These are phyloP conservation scores for Pelagomonas calceolata DNA, from an alignment of 108 stramenopile species.

Conservation along the genomic window DNA sequence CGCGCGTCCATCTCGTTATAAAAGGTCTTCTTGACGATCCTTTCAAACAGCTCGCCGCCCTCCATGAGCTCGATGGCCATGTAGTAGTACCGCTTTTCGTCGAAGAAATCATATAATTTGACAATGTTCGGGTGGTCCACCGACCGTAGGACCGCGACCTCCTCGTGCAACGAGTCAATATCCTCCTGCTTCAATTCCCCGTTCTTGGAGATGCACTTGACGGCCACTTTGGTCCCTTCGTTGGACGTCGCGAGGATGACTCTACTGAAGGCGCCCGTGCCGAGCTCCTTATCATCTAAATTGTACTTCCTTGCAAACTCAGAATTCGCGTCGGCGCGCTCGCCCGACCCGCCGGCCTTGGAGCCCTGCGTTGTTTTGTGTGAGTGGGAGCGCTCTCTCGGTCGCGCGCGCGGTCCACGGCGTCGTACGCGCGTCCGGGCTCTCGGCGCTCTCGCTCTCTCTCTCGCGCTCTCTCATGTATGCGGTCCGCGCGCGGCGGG, in stretches of 20 bases:
- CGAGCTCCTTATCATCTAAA: too few species aligned
- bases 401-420: too few species aligned
- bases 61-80: slow-evolving; percentile 62
- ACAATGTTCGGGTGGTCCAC: slow-evolving; percentile 82
- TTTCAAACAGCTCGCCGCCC: slow-evolving; percentile 71
- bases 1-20: slow-evolving; percentile 91
- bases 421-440: too few species aligned
- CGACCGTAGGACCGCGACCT: slow-evolving; percentile 1
- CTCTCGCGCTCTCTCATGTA: too few species aligned
- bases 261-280: background rate
- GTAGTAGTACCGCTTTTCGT: slow-evolving; percentile 69
- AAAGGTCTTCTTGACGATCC: slow-evolving; percentile 77
- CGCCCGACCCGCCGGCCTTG: too few species aligned
- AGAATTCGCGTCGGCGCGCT: too few species aligned
- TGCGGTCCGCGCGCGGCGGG: too few species aligned
- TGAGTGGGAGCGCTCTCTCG: too few species aligned
- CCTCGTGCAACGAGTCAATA: background rate
- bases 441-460: too few species aligned
- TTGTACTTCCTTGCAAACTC: too few species aligned
- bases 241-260: background rate
- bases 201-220: background rate
- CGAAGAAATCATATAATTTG: slow-evolving; percentile 68
- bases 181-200: background rate
- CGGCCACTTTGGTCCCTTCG: background rate
- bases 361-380: too few species aligned